Conservation (phyloP, 768 basidiomycete genomes). For the Dentipellis sp. region DNA sequence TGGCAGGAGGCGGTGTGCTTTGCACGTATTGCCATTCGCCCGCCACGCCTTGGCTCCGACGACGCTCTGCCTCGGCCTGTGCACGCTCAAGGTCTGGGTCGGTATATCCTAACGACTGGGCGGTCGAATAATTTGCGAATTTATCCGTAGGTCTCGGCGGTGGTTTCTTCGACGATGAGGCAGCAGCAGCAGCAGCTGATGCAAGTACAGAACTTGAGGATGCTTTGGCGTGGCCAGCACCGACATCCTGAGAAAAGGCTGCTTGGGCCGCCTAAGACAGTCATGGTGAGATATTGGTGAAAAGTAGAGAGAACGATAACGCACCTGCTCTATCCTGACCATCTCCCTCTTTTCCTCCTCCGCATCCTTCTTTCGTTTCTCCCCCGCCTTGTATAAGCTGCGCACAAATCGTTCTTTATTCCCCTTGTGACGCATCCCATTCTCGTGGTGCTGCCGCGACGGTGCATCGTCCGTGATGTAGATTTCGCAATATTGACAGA, state of each 20-base stretch:
- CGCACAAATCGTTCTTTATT: slow-evolving; percentile 89
- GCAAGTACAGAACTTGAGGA: slow-evolving; percentile 15
- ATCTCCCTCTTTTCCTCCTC: slow-evolving; percentile 88
- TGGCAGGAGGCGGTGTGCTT: slow-evolving; percentile 17
- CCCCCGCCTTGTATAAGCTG: slow-evolving; percentile 87
- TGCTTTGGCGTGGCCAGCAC: slow-evolving; percentile 48
- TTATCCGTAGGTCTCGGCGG: slow-evolving; percentile 46
- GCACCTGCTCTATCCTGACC: slow-evolving; percentile 72
- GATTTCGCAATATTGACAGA: slow-evolving; percentile 95
- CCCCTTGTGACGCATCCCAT: slow-evolving; percentile 88
- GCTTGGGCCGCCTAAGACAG: slow-evolving; percentile 53
- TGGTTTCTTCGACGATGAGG: slow-evolving; percentile 25
- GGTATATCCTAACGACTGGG: slow-evolving; percentile 69
- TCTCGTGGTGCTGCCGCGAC: slow-evolving; percentile 87
- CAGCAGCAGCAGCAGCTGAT: slow-evolving; percentile 11
- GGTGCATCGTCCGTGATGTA: slow-evolving; percentile 96
- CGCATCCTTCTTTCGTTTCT: slow-evolving; percentile 74
- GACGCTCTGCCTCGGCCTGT: slow-evolving; percentile 49
- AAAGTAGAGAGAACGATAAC: slow-evolving; percentile 6
- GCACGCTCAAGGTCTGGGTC: slow-evolving; percentile 69
- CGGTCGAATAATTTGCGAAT: slow-evolving; percentile 83
- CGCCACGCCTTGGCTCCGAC: slow-evolving; percentile 56
- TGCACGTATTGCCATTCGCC: slow-evolving; percentile 73
- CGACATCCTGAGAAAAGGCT: slow-evolving; percentile 70
- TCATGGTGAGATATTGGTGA: slow-evolving; percentile 1